Percentiles rank a stretch among this genome's conserved stretches.
phyloP scores from a whole-genome alignment of 2,329 filamentous ascomycete species.

The Calonectria pseudoturangicola region DNA sequence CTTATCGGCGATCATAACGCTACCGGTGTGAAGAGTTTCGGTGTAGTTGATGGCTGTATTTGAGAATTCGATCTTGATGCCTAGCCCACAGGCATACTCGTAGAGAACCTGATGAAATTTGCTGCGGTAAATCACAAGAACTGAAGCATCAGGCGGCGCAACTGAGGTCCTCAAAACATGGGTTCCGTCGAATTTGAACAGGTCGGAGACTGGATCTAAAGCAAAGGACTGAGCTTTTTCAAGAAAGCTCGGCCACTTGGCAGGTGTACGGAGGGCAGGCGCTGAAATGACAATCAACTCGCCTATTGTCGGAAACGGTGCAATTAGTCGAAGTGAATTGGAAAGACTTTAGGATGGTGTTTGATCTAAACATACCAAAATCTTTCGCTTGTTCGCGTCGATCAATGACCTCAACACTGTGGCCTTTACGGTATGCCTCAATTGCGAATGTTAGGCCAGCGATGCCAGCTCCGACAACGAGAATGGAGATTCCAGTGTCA shows the following conservation, averaged over 20 bases:
- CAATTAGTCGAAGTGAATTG: neutral
- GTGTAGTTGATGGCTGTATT: neutral
- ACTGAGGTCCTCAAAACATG: neutral
- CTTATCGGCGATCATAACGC: slow-evolving; percentile 7
- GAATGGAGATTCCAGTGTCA: slow-evolving; percentile 19
- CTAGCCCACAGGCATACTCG: slow-evolving; percentile 4
- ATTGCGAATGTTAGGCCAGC: slow-evolving; percentile 14
- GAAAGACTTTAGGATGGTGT: neutral
- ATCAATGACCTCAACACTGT: slow-evolving; percentile 4
- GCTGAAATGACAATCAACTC: slow-evolving; percentile 16
- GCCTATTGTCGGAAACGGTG: neutral
- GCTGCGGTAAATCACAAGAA: slow-evolving; percentile 14
- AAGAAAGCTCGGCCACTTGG: slow-evolving; percentile 2
- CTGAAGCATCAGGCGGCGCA: neutral
- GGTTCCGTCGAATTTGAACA: slow-evolving; percentile 15
- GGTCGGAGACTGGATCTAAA: slow-evolving; percentile 3
- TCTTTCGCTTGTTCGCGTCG: neutral
- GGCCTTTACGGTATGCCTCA: slow-evolving; percentile 17
- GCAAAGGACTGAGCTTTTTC: slow-evolving; percentile 4
- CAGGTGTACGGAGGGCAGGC: slow-evolving; percentile 1
- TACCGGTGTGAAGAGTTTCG: neutral
- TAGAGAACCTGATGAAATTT: slow-evolving; percentile 17
- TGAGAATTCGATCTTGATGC: slow-evolving; percentile 7
- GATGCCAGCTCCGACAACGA: slow-evolving; percentile 2
- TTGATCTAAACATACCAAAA: neutral